Evolutionary conservation across 2,329 filamentous ascomycete genomes (phyloP), one percentile per base, ranked within the genome.

Genomic region (Acrocalymma vagum): DNA sequence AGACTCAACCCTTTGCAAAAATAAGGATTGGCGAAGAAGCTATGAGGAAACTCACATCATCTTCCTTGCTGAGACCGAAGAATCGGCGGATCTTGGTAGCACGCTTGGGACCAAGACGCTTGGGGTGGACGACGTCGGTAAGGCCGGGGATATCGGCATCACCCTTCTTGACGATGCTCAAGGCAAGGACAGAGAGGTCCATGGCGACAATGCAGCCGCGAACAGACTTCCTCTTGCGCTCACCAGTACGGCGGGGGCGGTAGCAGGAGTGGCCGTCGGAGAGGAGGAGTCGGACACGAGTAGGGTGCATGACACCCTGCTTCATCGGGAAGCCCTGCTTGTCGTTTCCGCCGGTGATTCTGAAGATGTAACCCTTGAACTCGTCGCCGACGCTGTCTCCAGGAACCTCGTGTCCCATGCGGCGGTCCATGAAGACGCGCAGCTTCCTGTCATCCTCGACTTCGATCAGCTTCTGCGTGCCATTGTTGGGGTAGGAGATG

Each of bases 301-400:
- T 94, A 70, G 94, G 92, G 78, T 95, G 89, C 85, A 99, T 93
- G 77, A 95, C 89, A 84, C 94, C 94, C 87, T 99, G 95, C 91
- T 99, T 99, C 94, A 99, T 99, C 69, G 94, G 94, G 86, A 99
- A 99, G 83, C 94, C 94, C 85, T 99, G 95, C 90, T 99, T 99
- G 89, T 99, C 94, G 88, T 99, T 99, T 75, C 95, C 94, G 73
- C 94, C 95, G 71, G 94, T 99, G 83, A 99, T 97, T 76, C 86
- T 88, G 87, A 99, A 91, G 82, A 99, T 87, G 84, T 99, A 99
- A 78, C 94, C 94, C 85, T 96, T 96, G 89, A 95, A 99, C 82
- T 99, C 94, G 74, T 97, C 92, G 72, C 94, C 94, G 72, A 99
- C 84, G 74, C 86, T 88, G 82, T 99, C 95, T 72, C 88, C 94